phyloP scores from a whole-genome alignment of 768 basidiomycete species.

The Amanita pallidorosea region DNA sequence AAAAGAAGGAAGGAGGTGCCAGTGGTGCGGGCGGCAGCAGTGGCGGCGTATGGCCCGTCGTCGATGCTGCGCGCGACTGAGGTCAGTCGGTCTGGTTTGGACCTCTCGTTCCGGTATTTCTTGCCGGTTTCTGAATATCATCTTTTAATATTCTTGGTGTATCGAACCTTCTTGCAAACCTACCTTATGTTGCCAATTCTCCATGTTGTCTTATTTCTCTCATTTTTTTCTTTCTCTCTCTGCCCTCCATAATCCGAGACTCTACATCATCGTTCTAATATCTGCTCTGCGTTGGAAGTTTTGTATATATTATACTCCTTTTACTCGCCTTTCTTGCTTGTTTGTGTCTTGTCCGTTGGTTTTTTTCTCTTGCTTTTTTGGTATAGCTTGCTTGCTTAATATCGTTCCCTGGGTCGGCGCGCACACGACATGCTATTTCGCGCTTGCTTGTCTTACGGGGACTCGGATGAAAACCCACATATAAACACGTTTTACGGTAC shows the following conservation, averaged over 20 bases:
- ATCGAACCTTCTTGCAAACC: background rate
- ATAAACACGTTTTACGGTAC: background rate
- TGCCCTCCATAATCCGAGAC: background rate
- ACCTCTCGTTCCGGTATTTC: too few species aligned
- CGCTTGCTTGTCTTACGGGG: background rate
- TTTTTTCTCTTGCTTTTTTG: background rate
- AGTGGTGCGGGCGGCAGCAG: constrained; percentile 15
- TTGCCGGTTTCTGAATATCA: background rate
- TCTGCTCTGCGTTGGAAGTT: background rate
- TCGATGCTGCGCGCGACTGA: constrained; percentile 17
- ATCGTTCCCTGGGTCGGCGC: background rate
- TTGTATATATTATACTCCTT: background rate
- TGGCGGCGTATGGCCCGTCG: constrained; percentile 21
- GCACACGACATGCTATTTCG: background rate
- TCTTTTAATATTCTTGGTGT: background rate
- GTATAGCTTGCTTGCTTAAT: background rate
- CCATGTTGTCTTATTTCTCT: background rate
- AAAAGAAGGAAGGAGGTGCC: background rate
- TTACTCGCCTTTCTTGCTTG: background rate
- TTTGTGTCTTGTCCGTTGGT: background rate
- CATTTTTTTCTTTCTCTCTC: background rate
- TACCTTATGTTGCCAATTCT: background rate
- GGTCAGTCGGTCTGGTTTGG: background rate
- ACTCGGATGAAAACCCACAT: background rate
- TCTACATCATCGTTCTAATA: background rate